Base-by-base conservation (phyloP, 495 filamentous ascomycete genomes). In the Penicillium paxilli region DNA sequence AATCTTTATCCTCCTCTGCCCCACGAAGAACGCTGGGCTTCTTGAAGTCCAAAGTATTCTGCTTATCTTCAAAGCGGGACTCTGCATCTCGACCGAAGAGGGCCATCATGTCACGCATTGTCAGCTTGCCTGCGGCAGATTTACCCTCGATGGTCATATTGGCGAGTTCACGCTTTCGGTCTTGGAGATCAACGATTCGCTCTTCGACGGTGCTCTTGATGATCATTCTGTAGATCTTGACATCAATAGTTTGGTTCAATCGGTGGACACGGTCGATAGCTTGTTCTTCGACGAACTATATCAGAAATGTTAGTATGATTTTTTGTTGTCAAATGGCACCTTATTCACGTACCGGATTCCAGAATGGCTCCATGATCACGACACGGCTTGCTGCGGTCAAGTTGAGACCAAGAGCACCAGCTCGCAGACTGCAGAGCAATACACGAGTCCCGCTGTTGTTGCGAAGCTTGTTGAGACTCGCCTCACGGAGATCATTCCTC, bases 231-330 rank as follows among this genome's bases (percentile, higher is more conserved):
- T 96, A 98, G 49, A 98, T 92, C 20, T 90, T 83, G 33, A 98
- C 94, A 64, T 97, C 92, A 12, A 89, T 76, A 12, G 91, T 96
- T 72, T 98, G 94, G 49, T 94, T 97, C 37, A 98, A 84, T 10
- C 94, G 90, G 60, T 98, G 94, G 41, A 98, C 94, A 38, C 94
- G 91, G 68, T 98, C 94, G 60, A 98, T 98, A 9, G 94, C 94
- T 79, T 98, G 94, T 69, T 97, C 94, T 80, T 98, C 94, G 22
- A 98, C 89, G 59, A 98, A 98, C 75, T 88, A 48, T 21, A 30
- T 47, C 9, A 56, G 8, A 53, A 33, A 26, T 1, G 51, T 76
- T 63, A 71, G 70, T 24, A 52, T 28, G n/a, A 37, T 14, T 17
- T 40, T 17, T 12, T 4, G 52, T 24, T 38, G 12, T 40, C 30